Conservation (phyloP, 768 basidiomycete species). For the Termitomyces sp. region DNA sequence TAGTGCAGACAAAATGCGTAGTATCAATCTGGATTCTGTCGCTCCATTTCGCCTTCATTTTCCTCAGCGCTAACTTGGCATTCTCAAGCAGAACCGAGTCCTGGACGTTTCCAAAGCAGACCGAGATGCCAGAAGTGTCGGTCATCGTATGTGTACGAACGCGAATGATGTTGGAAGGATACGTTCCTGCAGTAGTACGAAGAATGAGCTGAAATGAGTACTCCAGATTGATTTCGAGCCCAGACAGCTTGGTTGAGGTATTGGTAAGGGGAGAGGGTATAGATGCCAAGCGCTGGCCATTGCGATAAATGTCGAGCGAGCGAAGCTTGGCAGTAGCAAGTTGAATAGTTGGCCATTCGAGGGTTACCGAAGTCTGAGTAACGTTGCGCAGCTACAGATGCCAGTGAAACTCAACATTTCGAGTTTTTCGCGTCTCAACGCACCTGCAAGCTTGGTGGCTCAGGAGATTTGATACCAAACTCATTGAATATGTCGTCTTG, state of each 20-base stretch:
- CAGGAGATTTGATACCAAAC: conserved; percentile 66
- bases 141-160: conserved; percentile 91
- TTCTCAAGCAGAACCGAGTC: conserved; percentile 74
- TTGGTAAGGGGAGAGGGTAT: conserved; percentile 81
- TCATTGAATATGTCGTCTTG: conserved; percentile 75
- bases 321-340: conserved; percentile 85
- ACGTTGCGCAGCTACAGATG: conserved; percentile 72
- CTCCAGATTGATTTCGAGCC: conserved; percentile 74
- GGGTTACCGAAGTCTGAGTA: conserved; percentile 94
- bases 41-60: conserved; percentile 89
- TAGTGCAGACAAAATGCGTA: conserved; percentile 96
- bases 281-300: conserved; percentile 79
- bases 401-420: not conserved
- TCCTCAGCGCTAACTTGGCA: conserved; percentile 70
- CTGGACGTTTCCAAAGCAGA: conserved; percentile 90
- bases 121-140: conserved; percentile 91
- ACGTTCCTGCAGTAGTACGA: conserved; percentile 89
- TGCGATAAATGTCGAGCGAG: conserved; percentile 89
- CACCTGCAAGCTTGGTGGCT: conserved; percentile 71
- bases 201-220: conserved; percentile 94
- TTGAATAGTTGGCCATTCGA: conserved; percentile 88
- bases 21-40: conserved; percentile 96
- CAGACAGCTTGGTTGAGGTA: conserved; percentile 84
- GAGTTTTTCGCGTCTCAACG: conserved; percentile 8
- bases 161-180: conserved; percentile 76